Conservation (phyloP, 495 filamentous ascomycete species). For the Penicillium desertorum region DNA sequence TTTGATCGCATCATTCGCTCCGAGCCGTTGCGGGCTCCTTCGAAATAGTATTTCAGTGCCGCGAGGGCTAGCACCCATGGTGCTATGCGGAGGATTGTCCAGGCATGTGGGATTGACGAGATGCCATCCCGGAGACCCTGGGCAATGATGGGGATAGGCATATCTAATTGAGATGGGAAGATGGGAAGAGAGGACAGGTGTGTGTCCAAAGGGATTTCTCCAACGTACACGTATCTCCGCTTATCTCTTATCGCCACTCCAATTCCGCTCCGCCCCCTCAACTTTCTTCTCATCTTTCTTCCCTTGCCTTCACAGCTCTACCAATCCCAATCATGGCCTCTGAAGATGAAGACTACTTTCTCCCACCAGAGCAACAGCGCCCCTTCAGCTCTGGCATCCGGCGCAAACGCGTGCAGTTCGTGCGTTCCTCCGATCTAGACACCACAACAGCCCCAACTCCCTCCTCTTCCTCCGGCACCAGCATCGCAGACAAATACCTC, state of each 20-base stretch:
- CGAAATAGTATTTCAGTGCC: constrained; percentile 74
- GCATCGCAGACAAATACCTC: constrained; percentile 66
- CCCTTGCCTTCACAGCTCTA: neutral
- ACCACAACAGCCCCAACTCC: constrained; percentile 39
- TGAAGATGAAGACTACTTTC: constrained; percentile 60
- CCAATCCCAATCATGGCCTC: neutral
- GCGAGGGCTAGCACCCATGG: constrained; percentile 60
- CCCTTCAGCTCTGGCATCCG: constrained; percentile 79
- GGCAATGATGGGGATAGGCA: constrained; percentile 78
- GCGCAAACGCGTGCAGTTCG: constrained; percentile 75
- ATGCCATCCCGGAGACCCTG: constrained; percentile 63
- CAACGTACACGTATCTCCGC: constrained; percentile 19
- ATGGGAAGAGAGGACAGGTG: constrained; percentile 15
- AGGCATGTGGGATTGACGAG: constrained; percentile 62
- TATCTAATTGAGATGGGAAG: constrained; percentile 34
- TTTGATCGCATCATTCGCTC: constrained; percentile 90
- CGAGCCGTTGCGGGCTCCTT: constrained; percentile 69
- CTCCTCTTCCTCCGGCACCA: constrained; percentile 25
- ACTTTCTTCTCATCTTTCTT: neutral
- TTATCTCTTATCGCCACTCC: constrained; percentile 19
- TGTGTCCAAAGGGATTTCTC: constrained; percentile 21
- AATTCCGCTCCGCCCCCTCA: neutral
- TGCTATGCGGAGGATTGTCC: constrained; percentile 56
- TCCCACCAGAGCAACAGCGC: constrained; percentile 69
- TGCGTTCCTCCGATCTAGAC: constrained; percentile 61